A percentile compares a stretch with the other conserved stretches of the same genome.
Conservation (phyloP, 352 stramenopile species). For the Globisporangium middletonii region DNA sequence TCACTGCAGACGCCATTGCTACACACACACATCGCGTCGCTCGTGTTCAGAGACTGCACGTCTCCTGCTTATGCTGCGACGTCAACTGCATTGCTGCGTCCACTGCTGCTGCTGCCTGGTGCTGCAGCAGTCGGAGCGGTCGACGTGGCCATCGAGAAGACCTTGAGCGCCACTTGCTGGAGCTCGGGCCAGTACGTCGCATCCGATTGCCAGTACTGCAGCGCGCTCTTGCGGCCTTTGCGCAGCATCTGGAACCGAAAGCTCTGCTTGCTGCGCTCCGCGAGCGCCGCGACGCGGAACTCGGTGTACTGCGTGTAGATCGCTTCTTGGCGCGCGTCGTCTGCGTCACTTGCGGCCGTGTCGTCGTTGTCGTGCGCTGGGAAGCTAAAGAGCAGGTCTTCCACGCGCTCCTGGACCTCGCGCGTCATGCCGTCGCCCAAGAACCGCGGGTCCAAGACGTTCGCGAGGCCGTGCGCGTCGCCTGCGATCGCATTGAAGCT, state of each 20-base stretch:
- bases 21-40: neutral
- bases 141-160: constrained; percentile 6
- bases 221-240: constrained; percentile 18
- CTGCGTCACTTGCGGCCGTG: neutral
- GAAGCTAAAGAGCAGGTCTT: constrained; percentile 19
- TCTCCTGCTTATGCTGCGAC: neutral
- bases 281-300: constrained; percentile 20
- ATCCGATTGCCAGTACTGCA: constrained; percentile 30
- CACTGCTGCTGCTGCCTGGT: neutral
- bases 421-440: constrained; percentile 9
- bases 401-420: constrained; percentile 23
- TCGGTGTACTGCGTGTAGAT: constrained; percentile 24
- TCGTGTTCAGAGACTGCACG: neutral
- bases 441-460: constrained; percentile 6
- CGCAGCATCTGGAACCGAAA: constrained; percentile 20
- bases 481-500: constrained; percentile 15
- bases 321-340: constrained; percentile 11
- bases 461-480: constrained; percentile 5
- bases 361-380: neutral
- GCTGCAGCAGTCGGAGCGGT: neutral
- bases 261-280: constrained; percentile 16
- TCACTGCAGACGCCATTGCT: neutral
- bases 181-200: constrained; percentile 21
- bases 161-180: constrained; percentile 14
- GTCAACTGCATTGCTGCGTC: neutral